Evolutionary conservation across 495 filamentous ascomycete genomes (phyloP).

Genomic region (Talaromyces nanjingensis): DNA sequence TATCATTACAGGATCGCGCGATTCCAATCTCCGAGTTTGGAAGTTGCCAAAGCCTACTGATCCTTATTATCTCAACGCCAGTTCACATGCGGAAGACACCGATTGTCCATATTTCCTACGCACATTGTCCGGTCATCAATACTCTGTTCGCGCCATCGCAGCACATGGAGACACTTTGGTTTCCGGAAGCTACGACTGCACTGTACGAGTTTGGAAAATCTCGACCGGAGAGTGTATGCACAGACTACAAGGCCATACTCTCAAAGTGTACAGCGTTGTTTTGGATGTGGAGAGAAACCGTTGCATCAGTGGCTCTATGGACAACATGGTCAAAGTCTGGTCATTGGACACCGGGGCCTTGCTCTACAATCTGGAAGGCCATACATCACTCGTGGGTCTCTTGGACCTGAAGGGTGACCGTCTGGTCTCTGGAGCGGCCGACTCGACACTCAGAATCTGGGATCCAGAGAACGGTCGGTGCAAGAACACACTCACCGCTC

Average conservation of each 20-base stretch:
- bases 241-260: constrained; percentile 76
- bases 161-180: constrained; percentile 94
- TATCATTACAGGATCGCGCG: constrained; percentile 95
- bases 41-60: constrained; percentile 81
- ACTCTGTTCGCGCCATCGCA: constrained; percentile 97
- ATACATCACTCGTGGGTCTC: constrained; percentile 89
- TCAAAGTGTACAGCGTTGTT: constrained; percentile 98
- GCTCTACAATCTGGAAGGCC: constrained; percentile 87
- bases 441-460: constrained; percentile 94
- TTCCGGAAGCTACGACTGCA: constrained; percentile 96
- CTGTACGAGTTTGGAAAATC: constrained; percentile 95
- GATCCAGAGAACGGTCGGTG: constrained; percentile 91
- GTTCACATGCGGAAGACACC: constrained; percentile 65
- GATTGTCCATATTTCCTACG: constrained; percentile 94
- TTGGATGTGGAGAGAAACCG: constrained; percentile 85
- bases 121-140: constrained; percentile 74
- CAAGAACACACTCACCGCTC: constrained; percentile 79
- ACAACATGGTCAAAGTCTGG: constrained; percentile 97
- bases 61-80: constrained; percentile 65
- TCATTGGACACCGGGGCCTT: constrained; percentile 82
- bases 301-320: constrained; percentile 98
- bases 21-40: constrained; percentile 93
- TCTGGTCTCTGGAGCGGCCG: constrained; percentile 90
- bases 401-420: constrained; percentile 82
- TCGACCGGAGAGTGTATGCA: constrained; percentile 89